Base-by-base conservation (phyloP, 768 basidiomycete genomes). In the Lentinula guzmanii region DNA sequence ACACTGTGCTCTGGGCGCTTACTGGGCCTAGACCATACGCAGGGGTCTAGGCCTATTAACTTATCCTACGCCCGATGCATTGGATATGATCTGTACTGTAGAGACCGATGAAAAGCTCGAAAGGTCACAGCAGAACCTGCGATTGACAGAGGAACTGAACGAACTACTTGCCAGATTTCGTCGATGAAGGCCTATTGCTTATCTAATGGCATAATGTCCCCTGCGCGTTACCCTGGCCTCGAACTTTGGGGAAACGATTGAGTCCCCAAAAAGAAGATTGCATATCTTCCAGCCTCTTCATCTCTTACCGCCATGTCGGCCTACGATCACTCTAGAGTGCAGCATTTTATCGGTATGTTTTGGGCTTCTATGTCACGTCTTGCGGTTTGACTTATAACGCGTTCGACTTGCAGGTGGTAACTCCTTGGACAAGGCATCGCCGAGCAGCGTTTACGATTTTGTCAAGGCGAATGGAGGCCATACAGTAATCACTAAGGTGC, bases 401-500 rank as follows among this genome's bases (percentile, higher is more conserved):
- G 45, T 16, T 35, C 16, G 15, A 24, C 41, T 65, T 37, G 61
- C n/a, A 98, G 97, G 97, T 69, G 95, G 93, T 64, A 98, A 98
- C 77, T 86, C 91, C 34, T 71, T 99, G 64, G 92, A 95, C 63
- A 88, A 84, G 63, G 95, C 95, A 34, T 78, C 89, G 31, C 79
- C 87, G 31, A 85, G 91, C 58, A 83, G 81, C 63, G 87, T 99
- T 45, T 81, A 86, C 64, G 95, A 98, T 77, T 99, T 96, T 74
- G 95, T 98, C 39, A 88, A 90, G 71, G 76, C 78, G 53, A 80
- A 95, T 72, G 95, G 95, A 9, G 97, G 97, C 61, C 97, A 99
- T 75, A 96, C 97, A 18, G 95, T 98, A 63, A 98, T 99, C 76
- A 97, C 94, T 62, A 98, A 98, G 80, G 97, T 95, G 96, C 95